Conservation (phyloP, 768 basidiomycete species). For the Suillus decipiens region DNA sequence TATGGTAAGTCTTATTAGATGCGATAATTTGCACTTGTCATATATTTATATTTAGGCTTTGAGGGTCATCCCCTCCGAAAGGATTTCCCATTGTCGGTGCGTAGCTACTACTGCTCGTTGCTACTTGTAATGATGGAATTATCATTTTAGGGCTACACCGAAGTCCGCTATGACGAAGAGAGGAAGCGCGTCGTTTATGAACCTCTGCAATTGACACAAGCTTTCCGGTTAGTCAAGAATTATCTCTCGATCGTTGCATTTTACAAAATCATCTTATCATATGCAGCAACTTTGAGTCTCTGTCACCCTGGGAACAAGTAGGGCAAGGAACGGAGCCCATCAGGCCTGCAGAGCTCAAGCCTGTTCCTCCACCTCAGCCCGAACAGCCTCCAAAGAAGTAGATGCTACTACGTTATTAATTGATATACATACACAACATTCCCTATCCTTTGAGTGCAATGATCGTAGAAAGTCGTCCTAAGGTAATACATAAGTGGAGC, state of each 20-base stretch:
- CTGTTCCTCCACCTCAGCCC: conserved; percentile 70
- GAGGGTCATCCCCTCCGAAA: conserved; percentile 98
- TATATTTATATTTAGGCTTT: conserved; percentile 56
- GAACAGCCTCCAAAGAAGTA: conserved; percentile 82
- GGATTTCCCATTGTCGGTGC: conserved; percentile 95
- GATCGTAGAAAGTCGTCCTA: not conserved
- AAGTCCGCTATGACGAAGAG: conserved; percentile 97
- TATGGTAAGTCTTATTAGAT: conserved; percentile 60
- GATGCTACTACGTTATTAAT: conserved; percentile 20
- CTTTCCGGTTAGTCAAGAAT: conserved; percentile 73
- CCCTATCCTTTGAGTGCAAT: conserved; percentile 3
- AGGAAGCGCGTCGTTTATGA: conserved; percentile 97
- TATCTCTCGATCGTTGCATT: not conserved
- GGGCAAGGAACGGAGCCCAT: conserved; percentile 61
- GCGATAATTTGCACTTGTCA: not conserved
- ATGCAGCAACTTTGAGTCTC: conserved; percentile 87
- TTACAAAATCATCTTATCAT: conserved; percentile 2
- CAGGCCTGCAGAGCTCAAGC: conserved; percentile 74
- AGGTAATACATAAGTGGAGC: not conserved
- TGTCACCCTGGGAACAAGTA: conserved; percentile 94
- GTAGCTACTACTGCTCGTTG: conserved; percentile 23
- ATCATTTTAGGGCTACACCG: conserved; percentile 85
- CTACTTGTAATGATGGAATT: not conserved
- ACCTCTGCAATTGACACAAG: conserved; percentile 95
- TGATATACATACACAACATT: conserved; percentile 9